Evolutionary conservation across 768 basidiomycete genomes (phyloP).

Genomic region (Aureoboletus auriporus): DNA sequence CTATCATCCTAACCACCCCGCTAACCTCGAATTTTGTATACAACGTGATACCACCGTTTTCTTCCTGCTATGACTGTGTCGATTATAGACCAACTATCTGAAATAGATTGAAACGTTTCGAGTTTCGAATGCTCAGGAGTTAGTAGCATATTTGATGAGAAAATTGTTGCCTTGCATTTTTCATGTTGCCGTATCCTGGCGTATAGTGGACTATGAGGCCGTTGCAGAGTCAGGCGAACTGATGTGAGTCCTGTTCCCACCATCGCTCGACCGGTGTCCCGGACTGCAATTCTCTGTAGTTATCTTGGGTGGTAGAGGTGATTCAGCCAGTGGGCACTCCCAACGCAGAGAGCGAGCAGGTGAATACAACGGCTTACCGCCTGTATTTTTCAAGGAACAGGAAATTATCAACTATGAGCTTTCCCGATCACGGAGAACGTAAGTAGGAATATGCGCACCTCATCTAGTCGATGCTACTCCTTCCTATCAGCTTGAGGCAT

Average conservation of each 20-base stretch:
- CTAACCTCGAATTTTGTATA: slow-evolving; percentile 19
- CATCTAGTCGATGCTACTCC: no score
- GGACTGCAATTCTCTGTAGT: slow-evolving; percentile 37
- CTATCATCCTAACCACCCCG: not conserved
- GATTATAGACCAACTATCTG: slow-evolving; percentile 18
- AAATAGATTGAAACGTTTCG: slow-evolving; percentile 22
- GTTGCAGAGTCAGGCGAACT: slow-evolving; percentile 22
- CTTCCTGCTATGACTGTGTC: slow-evolving; percentile 16
- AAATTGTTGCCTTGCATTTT: slow-evolving; percentile 29
- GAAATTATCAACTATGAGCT: slow-evolving; percentile 27
- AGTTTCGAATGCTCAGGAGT: slow-evolving; percentile 17
- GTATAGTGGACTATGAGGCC: slow-evolving; percentile 23
- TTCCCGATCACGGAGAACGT: slow-evolving; percentile 25
- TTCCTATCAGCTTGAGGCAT: no score
- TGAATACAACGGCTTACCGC: slow-evolving; percentile 24
- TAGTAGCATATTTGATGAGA: slow-evolving; percentile 18
- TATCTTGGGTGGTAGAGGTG: slow-evolving; percentile 30
- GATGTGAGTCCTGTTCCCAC: slow-evolving; percentile 28
- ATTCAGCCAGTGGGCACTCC: slow-evolving; percentile 29
- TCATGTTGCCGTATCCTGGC: slow-evolving; percentile 27
- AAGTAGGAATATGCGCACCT: no score
- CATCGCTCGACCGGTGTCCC: slow-evolving; percentile 30
- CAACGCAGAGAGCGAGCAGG: slow-evolving; percentile 37
- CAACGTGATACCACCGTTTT: slow-evolving; percentile 22
- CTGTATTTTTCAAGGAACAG: slow-evolving; percentile 19